Base-by-base conservation (phyloP, 139 green algal species). In the Desmodesmus armatus region DNA sequence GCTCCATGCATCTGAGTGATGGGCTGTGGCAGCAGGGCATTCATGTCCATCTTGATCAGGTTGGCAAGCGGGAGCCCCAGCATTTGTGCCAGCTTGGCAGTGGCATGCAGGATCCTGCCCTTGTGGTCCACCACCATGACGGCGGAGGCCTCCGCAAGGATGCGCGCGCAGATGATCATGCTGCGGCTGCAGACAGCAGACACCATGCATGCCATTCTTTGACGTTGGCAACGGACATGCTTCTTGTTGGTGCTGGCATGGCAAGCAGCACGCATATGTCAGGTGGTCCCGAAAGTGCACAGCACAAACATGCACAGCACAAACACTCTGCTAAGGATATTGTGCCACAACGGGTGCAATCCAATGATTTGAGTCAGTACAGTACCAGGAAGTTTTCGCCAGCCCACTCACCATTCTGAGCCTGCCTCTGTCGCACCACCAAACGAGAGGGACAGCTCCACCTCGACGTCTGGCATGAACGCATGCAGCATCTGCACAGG, bases 11-110 rank as follows among this genome's bases (percentile, higher is more conserved):
- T 74, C 66, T 82, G 37, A 44, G 49, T 76, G 83, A 60, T 85
- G 40, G 89, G 89, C 19, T 83, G 62, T 43, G 86, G 86, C 83
- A 92, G 29, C 44, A 92, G 73, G 27, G 77, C 33, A 11, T 83
- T 67, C n/a, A 92, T 55, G 25, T 84, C 67, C 78, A 91, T 82
- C 65, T 74, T 78, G 0, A 65, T 13, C 33, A 91, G 58, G 25
- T 79, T 40, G n/a, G 66, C 44, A 25, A 80, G 27, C 3, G 84
- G 21, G 65, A 82, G 82, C 29, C 88, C 88, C 75, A 91, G 75
- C 80, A 88, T 55, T 5, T 17, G 23, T 1, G 74, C 74, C 39
- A 91, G 29, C 29, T 63, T 74, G 13, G 17, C 5, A 2, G 84
- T 77, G 31, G 53, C 75, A 66, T 86, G 89, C 15, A 31, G 17